Base-by-base conservation (phyloP, 805 yeast species). In the Cyberlindnera maritima region DNA sequence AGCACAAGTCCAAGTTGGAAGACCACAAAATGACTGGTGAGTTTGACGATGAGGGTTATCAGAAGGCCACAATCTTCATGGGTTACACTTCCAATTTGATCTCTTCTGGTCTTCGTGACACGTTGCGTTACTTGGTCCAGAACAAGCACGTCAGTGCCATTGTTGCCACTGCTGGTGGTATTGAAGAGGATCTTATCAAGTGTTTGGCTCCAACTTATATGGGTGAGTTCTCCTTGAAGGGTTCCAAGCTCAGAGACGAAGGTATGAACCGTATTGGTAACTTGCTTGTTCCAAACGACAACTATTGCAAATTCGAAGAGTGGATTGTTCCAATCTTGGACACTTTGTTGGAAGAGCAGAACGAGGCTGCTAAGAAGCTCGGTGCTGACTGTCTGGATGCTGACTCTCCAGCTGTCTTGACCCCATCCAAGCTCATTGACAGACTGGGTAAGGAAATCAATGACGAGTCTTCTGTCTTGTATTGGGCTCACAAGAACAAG, bases 201-300 rank as follows among this genome's bases (percentile, higher is more conserved):
- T 90, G 96, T 64, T 74, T 94, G 47, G 99, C 98, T 2, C 97
- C 97, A 46, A 94, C 99, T 8, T 91, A 83, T 61, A 73, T 95
- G 75, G 97, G 99, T 44, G 97, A 90, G 42, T 94, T 90, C 66
- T 66, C 85, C 37, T 74, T 92, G 56, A 80, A 83, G 14, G 99
- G 99, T 50, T 74, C 82, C 47, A 74, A 76, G 40, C 77, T 94
- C 53, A 82, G 99, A 67, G 96, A 89, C 42, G 84, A 90, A 66
- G 99, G 99, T 53, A 83, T 94, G 85, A 94, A 94, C 74, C 84
- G 99, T 70, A 94, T 95, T 60, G 99, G 99, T 53, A 95, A 94
- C 67, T 75, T 94, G 66, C 76, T 94, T 57, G 98, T 94, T 43
- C 99, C 99, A 47, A 94, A 94, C 65, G 99, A 94, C 66, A 94